phyloP scores from a whole-genome alignment of 1,139 yeast species.

The Sugiyamaella grinbergsii region DNA sequence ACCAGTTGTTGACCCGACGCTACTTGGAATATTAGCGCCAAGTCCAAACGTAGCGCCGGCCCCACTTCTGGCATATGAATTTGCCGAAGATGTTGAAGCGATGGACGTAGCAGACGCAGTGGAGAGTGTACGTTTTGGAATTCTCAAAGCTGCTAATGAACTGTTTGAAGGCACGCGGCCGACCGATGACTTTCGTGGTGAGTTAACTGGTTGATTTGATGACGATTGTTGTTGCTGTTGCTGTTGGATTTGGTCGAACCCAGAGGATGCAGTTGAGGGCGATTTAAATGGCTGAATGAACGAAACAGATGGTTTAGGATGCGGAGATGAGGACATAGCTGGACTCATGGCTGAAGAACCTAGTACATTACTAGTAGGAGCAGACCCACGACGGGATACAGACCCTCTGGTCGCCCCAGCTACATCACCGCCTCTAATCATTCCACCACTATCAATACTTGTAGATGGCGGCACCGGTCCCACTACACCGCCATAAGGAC shows the following conservation, averaged over 20 bases:
- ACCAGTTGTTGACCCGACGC: constrained; percentile 21
- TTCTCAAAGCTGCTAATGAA: constrained; percentile 39
- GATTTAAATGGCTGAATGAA: constrained; percentile 44
- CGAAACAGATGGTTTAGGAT: constrained; percentile 32
- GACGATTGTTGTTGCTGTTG: constrained; percentile 19
- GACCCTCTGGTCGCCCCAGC: neutral
- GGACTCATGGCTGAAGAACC: constrained; percentile 7
- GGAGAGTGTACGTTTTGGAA: constrained; percentile 35
- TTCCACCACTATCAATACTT: constrained; percentile 1
- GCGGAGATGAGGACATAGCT: constrained; percentile 16
- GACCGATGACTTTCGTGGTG: constrained; percentile 34
- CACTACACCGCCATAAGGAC: neutral
- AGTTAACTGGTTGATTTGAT: constrained; percentile 20
- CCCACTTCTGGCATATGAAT: constrained; percentile 16
- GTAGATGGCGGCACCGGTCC: neutral
- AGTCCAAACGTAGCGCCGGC: constrained; percentile 3
- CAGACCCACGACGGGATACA: constrained; percentile 16
- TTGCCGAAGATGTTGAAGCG: constrained; percentile 19
- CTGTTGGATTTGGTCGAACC: constrained; percentile 1
- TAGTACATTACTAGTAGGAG: neutral
- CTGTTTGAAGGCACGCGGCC: constrained; percentile 36
- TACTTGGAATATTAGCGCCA: constrained; percentile 7
- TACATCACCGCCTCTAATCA: neutral
- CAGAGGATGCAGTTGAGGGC: constrained; percentile 36
- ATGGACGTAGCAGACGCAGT: constrained; percentile 33